Evolutionary conservation across 116 monocot species (phyloP).

Genomic region (Phalaenopsis hybrid): DNA sequence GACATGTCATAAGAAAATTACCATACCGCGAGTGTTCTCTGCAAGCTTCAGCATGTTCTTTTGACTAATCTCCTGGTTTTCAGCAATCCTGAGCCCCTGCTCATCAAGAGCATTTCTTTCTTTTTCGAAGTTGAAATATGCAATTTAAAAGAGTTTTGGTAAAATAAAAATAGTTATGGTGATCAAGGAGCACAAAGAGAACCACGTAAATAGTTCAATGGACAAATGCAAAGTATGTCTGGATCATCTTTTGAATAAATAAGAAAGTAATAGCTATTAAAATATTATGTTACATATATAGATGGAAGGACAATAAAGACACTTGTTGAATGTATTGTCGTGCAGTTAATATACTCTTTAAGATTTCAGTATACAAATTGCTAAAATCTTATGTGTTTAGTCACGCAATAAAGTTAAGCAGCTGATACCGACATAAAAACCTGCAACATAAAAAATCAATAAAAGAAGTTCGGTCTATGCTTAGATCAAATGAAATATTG

Average conservation of each 20-base stretch:
- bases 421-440: not conserved
- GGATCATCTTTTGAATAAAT: not conserved
- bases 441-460: not conserved
- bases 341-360: not conserved
- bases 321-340: not conserved
- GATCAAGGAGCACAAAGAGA: not conserved
- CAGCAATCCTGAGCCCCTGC: slow-evolving; percentile 90
- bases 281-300: not conserved
- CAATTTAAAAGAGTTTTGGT: not conserved
- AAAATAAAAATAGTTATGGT: not conserved
- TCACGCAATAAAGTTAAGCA: not conserved
- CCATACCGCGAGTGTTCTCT: slow-evolving; percentile 81
- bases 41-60: slow-evolving; percentile 91
- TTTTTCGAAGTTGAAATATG: slow-evolving; percentile 93
- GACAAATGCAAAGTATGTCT: not conserved
- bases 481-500: not conserved
- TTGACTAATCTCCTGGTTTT: slow-evolving; percentile 96
- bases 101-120: slow-evolving; percentile 96
- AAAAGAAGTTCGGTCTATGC: not conserved
- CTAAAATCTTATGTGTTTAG: not conserved
- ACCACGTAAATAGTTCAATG: not conserved
- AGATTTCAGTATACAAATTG: not conserved
- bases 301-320: not conserved
- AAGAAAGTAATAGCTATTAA: not conserved
- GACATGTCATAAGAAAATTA: not conserved